phyloP scores from a whole-genome alignment of 1,284 basidiomycete genomes.

The Kwoniella shivajii region DNA sequence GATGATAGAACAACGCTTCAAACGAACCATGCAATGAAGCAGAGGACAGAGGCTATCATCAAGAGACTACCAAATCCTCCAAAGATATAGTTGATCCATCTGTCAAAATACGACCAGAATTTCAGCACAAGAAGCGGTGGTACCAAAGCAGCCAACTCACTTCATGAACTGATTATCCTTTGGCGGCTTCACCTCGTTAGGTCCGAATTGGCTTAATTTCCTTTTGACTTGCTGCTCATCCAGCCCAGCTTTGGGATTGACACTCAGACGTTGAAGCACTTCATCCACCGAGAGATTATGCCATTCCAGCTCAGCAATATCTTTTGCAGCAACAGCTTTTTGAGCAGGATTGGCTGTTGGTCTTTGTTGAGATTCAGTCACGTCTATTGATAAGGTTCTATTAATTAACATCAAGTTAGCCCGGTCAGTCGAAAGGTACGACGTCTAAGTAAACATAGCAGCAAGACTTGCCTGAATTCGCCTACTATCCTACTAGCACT shows the following conservation, averaged over 20 bases:
- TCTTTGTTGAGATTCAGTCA: slow-evolving; percentile 42
- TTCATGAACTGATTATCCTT: slow-evolving; percentile 51
- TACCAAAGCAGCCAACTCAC: slow-evolving; percentile 23
- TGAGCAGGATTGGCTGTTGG: slow-evolving; percentile 11
- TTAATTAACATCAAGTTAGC: not conserved
- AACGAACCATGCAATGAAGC: slow-evolving; percentile 56
- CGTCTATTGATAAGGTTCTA: slow-evolving; percentile 50
- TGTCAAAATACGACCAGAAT: slow-evolving; percentile 18
- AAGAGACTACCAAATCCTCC: slow-evolving; percentile 64
- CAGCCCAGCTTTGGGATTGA: slow-evolving; percentile 58
- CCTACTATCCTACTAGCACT: slow-evolving; percentile 36
- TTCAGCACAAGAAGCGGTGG: not conserved
- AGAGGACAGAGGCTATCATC: slow-evolving; percentile 58
- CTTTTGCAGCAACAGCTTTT: slow-evolving; percentile 31
- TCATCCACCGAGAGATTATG: slow-evolving; percentile 59
- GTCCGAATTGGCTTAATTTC: slow-evolving; percentile 54
- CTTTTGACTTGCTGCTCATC: slow-evolving; percentile 60
- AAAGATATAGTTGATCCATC: slow-evolving; percentile 56
- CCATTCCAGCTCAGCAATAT: slow-evolving; percentile 59
- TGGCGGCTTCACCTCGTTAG: slow-evolving; percentile 54
- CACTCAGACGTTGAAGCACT: slow-evolving; percentile 59
- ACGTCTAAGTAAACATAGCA: not conserved
- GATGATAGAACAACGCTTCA: not conserved
- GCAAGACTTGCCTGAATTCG: slow-evolving; percentile 41
- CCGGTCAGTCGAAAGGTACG: not conserved